Evolutionary conservation across 805 yeast genomes (phyloP).

Genomic region (Yarrowia deformans): DNA sequence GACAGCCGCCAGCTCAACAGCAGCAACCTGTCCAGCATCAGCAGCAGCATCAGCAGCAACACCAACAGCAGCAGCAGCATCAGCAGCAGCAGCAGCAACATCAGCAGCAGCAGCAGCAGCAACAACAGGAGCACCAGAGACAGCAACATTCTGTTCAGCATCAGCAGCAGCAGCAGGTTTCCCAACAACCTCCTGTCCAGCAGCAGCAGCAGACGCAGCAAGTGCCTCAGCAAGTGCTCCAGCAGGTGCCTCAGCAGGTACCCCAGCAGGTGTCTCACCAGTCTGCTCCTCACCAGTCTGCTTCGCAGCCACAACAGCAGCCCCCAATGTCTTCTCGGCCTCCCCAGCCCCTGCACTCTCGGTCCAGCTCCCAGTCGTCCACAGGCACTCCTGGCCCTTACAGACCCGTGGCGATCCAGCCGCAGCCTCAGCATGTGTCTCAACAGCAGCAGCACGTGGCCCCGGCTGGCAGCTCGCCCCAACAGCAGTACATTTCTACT

Average conservation of each 20-base stretch:
- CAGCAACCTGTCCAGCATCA: neutral
- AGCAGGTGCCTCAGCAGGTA: neutral
- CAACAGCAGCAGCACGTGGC: constrained; percentile 9
- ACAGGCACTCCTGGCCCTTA: constrained; percentile 11
- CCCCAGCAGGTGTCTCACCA: neutral
- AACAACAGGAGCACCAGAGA: neutral
- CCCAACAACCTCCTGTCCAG: neutral
- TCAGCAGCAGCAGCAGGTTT: neutral
- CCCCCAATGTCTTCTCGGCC: neutral
- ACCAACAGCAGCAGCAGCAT: neutral
- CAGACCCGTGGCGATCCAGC: constrained; percentile 33
- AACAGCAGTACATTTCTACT: constrained; percentile 9
- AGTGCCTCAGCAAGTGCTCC: neutral
- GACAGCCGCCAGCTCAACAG: constrained; percentile 1
- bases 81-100: neutral
- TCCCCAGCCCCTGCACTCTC: constrained; percentile 18
- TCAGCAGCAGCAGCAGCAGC: neutral
- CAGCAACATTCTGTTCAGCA: neutral
- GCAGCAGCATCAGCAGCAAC: constrained; percentile 11
- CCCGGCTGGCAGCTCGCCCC: neutral
- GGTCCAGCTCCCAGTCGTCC: constrained; percentile 21
- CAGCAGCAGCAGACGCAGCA: neutral
- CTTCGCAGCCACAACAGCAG: neutral
- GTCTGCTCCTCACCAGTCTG: neutral
- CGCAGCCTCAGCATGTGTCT: constrained; percentile 15